phyloP scores from a whole-genome alignment of 2,329 filamentous ascomycete genomes.

The Beauveria caledonica region DNA sequence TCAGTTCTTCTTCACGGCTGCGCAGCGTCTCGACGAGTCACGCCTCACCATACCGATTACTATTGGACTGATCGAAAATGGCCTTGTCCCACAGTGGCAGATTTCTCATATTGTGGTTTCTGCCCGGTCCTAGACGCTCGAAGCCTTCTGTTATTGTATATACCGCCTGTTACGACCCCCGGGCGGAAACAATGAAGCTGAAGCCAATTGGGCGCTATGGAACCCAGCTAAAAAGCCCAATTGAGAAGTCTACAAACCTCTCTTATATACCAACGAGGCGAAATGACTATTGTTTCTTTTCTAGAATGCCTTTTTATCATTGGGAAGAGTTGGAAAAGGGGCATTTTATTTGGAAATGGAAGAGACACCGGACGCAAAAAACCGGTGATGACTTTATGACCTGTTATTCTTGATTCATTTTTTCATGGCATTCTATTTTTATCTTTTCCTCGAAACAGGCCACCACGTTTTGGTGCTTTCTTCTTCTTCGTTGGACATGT shows the following conservation, averaged over 20 bases:
- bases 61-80: neutral
- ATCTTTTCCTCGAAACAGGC: constrained; percentile 2
- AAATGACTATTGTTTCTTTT: constrained; percentile 3
- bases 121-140: constrained; percentile 16
- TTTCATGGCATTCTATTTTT: constrained; percentile 12
- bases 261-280: neutral
- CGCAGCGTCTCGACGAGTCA: constrained; percentile 9
- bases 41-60: neutral
- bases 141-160: neutral
- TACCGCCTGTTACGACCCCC: constrained; percentile 29
- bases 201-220: neutral
- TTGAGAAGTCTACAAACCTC: neutral
- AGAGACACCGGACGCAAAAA: constrained; percentile 13
- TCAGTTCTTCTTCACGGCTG: neutral
- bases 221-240: neutral
- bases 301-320: constrained; percentile 4
- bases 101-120: constrained; percentile 16
- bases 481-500: constrained; percentile 17
- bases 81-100: neutral
- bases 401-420: constrained; percentile 15
- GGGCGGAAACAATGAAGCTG: constrained; percentile 24
- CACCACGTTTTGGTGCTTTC: constrained; percentile 8
- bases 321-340: neutral
- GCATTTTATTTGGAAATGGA: constrained; percentile 9
- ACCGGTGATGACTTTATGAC: constrained; percentile 20